Evolutionary conservation across 2,329 filamentous ascomycete genomes (phyloP), one percentile per base, ranked within the genome.

Genomic region (Fusarium sambucinum): DNA sequence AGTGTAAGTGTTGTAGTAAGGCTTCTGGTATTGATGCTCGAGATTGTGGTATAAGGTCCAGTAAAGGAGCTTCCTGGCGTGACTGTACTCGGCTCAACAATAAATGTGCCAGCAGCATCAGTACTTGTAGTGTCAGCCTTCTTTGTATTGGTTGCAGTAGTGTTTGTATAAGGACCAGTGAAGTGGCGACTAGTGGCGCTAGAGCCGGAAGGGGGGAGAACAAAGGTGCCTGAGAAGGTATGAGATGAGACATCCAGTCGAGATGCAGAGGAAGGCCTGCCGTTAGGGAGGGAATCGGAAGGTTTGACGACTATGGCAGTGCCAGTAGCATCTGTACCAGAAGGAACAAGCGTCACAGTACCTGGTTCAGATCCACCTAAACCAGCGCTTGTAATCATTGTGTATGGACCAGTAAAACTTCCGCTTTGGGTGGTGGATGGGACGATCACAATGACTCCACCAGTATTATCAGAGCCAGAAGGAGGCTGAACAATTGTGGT

Each of bases 1-100:
- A 45, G 50, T 17, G 55, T 55, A 25, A 58, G 1, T 6, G 48
- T 55, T 11, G 38, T 37, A 8, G 48, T 38, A 4, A n/a, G 25
- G 11, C 45, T 47, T 5, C 14, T 7, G n/a, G 54, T n/a, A 6
- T 40, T 50, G 19, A 29, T 42, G 48, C 40, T 44, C 19, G 48
- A 44, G 14, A 58, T 23, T 13, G 55, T 58, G 23, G 48, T 58
- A 6, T 44, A 58, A 9, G 48, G 55, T 2, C 55, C 55, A 11
- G 23, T 55, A 10, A 55, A 58, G 7, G 19, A 13, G 5, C n/a
- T 14, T 2, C 13, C 16, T 2, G 19, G 13, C 1, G 19, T 25
- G 3, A n/a, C 29, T 1, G 35, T 35, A 3, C 32, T 41, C 5
- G 54, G 54, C 13, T 25, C 40, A n/a, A 53, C 17, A 14, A 56